Evolutionary conservation across 768 basidiomycete genomes (phyloP), one percentile per base, ranked within the genome.

Genomic region (Amanita exitialis): DNA sequence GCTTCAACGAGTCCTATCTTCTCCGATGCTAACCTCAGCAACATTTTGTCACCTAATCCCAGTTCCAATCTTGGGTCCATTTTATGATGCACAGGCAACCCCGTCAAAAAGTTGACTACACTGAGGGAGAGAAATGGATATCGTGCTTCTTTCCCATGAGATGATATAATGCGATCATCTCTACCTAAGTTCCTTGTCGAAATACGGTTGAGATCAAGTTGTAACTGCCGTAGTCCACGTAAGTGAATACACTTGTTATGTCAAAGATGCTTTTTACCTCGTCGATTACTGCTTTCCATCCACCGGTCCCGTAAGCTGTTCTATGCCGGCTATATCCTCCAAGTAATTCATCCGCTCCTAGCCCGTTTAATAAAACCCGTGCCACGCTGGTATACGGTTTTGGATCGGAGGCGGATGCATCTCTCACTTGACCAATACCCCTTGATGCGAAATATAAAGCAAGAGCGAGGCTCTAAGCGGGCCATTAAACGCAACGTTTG

Each of bases 301-400:
- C 80, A 16, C 74, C 77, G 6, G 64, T 58, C 5, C 67, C 72
- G 62, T 79, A 98, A 1, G 82, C 87, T 8, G 80, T 78, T 6
- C 90, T 78, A 68, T 97, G 93, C 52, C 96, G 75, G 2, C 88
- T 78, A 64, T 99, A 99, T 1, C 96, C 96, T 2, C 93, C 96
- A 4, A 99, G 72, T 36, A 97, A 73, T 62, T 99, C 96, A 61
- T 99, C 96, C 1, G 96, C 90, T 0, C 96, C 96, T 6, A 99
- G 71, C 1, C 96, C 96, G 55, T 82, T 94, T 21, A 99, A 68
- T 7, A 97, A 69, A 0, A 98, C 92, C 39, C 80, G 77, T 0
- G 96, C 91, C 6, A 73, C 64, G 55, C 86, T 93, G 0, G 67
- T 74, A 65, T 96, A 95, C 6, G 71, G 67, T 16, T 59, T 58